Base-by-base conservation (phyloP, 73 alveolate genomes). In the Symbiodinium natans region DNA sequence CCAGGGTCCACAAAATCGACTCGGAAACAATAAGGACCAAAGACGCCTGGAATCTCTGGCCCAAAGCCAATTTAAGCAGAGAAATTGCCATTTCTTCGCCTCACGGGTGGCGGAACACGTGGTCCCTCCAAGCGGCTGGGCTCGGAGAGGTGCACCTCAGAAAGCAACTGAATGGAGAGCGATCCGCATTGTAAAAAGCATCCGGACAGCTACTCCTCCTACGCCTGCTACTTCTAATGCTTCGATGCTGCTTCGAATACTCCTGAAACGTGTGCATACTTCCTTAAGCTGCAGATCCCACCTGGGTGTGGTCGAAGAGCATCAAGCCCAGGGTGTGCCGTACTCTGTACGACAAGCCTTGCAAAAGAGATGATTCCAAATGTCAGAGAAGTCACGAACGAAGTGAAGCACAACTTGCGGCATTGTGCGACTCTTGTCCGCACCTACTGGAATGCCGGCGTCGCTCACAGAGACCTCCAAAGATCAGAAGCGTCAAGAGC, bases 231-330 rank as follows among this genome's bases (percentile, higher is more conserved):
- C n/a, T n/a, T n/a, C n/a, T n/a, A n/a, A n/a, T n/a, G n/a, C n/a
- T n/a, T n/a, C n/a, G n/a, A n/a, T n/a, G n/a, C n/a, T n/a, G n/a
- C n/a, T n/a, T n/a, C n/a, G n/a, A n/a, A n/a, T n/a, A n/a, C n/a
- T n/a, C n/a, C n/a, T n/a, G n/a, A n/a, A n/a, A n/a, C n/a, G n/a
- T n/a, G n/a, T n/a, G n/a, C n/a, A n/a, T n/a, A n/a, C 68, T 0
- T 46, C 17, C 59, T 21, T 17, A 15, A 56, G 39, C 38, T 15
- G 27, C 23, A 21, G 40, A 34, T 8, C 73, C 41, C 71, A 42
- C 98, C 83, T 92, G 98, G 33, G 98, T 92, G 68, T 92, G 98
- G 39, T 92, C 98, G 40, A 92, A 92, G 54, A 77, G 92, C 90
- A 80, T 80, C 46, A 92, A 63, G 73, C 98, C 98, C 82, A 92